Base-by-base conservation (phyloP, 2,329 filamentous ascomycete species). In the Fusarium longipes region DNA sequence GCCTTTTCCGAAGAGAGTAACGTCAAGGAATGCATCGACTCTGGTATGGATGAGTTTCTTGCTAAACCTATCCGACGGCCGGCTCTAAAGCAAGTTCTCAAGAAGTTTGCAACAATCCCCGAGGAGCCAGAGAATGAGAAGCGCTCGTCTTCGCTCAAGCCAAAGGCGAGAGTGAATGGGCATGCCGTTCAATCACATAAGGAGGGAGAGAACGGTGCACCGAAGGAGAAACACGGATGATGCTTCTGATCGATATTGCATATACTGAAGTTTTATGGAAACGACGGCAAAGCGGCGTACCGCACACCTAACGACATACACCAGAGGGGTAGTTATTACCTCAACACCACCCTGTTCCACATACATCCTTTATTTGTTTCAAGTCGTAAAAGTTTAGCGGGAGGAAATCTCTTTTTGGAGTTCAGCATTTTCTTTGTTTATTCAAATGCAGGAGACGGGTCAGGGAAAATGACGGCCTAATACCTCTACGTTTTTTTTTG, bases 1-100 rank as follows among this genome's bases (percentile, higher is more conserved):
- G 94, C 94, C 4, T 97, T 97, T 73, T 89, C 92, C 0, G 93
- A 97, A 74, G 93, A 97, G 76, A 93, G 89, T 78, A 97, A 97
- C 72, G 88, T 94, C 42, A 91, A 90, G 77, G 91, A 94, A 75
- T 92, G 92, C 77, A 91, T 96, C 77, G 93, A 95, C 61, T 93
- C 90, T 3, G 94, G 94, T 55, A 97, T 97, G 93, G 88, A 97
- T 74, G 93, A 93, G 80, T 97, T 97, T 77, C 82, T 97, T 18
- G 84, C 84, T 73, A 90, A 90, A 71, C 88, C 88, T 0, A 96
- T 97, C 67, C 86, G 92, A 47, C 83, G 93, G n/a, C 92, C 92
- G 2, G 92, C 92, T 7, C 82, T 97, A 57, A 96, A 96, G 77
- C 91, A 94, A 72, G 93, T 97, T 1, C 82, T 97, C 14, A 92